Evolutionary conservation across 495 filamentous ascomycete genomes (phyloP), one percentile per base, ranked within the genome.

Genomic region (Aspergillus panamensis): DNA sequence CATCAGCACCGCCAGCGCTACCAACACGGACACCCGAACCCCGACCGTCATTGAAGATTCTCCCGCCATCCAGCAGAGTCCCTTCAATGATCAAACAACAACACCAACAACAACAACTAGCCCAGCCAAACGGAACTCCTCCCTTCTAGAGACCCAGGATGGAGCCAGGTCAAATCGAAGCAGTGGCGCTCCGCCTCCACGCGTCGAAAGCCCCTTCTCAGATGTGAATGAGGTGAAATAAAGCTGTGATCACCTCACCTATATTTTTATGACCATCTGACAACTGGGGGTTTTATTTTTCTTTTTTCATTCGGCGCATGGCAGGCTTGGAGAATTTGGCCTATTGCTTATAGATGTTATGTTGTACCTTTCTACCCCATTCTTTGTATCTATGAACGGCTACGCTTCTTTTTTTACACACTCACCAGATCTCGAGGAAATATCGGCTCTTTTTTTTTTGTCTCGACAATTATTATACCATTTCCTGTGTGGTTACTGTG

Each of bases 141-240:
- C 70, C 19, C 55, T 57, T 14, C 57, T 60, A 13, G 62, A 65
- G 19, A 55, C 42, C 29, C 44, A 61, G 17, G 51, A 64, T 19
- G 61, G 65, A 42, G 51, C 66, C 32, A 61, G 61, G 45, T 69
- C 70, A 13, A 67, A 65, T 16, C 61, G 66, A 51, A 65, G 48
- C 57, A 68, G 53, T 56, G 63, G 62, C 35, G 57, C 61, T 25
- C 67, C 70, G 14, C 71, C 68, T 13, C 58, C 62, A 3, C 69
- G 69, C 19, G 72, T 71, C 29, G 62, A 72, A 43, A 77, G 75
- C 64, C 77, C 77, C 7, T 79, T 79, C 55, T 76, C 75, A 32
- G 77, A 79, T 49, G 67, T 65, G 31, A 80, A 80, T 51, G 77
- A 75, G 64, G 75, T 85, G 59, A 90, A 86, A 75, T 92, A 80